Conservation (phyloP, 2,329 filamentous ascomycete species). For the Coniochaeta ligniaria region DNA sequence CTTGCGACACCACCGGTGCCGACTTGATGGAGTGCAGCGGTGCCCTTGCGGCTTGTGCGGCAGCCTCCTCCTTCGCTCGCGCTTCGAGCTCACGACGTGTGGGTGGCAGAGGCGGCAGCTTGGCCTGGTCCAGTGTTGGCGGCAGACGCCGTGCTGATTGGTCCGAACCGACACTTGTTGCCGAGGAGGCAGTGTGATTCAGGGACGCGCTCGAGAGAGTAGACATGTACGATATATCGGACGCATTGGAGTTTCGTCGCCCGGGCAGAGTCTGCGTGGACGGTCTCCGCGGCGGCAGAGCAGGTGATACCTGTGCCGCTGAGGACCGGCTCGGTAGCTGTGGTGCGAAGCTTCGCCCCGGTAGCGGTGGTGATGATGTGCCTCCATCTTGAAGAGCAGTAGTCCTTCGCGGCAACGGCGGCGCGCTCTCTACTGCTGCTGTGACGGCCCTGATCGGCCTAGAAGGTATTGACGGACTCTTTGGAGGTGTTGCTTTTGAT, state of each 20-base stretch:
- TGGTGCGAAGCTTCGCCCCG: conserved; percentile 22
- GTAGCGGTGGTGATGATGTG: conserved; percentile 13
- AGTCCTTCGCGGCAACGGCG: conserved; percentile 31
- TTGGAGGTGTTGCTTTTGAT: conserved; percentile 25
- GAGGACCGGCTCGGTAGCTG: conserved; percentile 30
- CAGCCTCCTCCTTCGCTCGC: conserved; percentile 24
- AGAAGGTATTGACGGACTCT: conserved; percentile 30
- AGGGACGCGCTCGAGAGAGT: conserved; percentile 45
- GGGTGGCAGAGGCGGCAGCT: conserved; percentile 50
- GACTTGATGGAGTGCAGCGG: conserved; percentile 30
- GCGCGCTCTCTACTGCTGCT: conserved; percentile 15
- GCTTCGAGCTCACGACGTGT: conserved; percentile 46
- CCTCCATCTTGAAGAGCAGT: conserved; percentile 15
- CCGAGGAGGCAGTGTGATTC: conserved; percentile 35
- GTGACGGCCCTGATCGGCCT: conserved; percentile 21
- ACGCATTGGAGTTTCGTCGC: conserved; percentile 50
- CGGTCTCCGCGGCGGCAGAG: conserved; percentile 41
- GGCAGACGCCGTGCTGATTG: conserved; percentile 42
- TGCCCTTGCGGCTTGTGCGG: conserved; percentile 11
- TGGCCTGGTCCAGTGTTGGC: conserved; percentile 47
- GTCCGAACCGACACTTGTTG: conserved; percentile 40
- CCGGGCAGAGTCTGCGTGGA: conserved; percentile 34
- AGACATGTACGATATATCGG: conserved; percentile 48
- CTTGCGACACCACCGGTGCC: conserved; percentile 19
- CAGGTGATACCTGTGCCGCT: conserved; percentile 32